A percentile compares a stretch with the other conserved stretches of the same genome.
Evolutionary conservation across 495 filamentous ascomycete genomes (phyloP).

Genomic region (Hypomontagnella submonticulosa): DNA sequence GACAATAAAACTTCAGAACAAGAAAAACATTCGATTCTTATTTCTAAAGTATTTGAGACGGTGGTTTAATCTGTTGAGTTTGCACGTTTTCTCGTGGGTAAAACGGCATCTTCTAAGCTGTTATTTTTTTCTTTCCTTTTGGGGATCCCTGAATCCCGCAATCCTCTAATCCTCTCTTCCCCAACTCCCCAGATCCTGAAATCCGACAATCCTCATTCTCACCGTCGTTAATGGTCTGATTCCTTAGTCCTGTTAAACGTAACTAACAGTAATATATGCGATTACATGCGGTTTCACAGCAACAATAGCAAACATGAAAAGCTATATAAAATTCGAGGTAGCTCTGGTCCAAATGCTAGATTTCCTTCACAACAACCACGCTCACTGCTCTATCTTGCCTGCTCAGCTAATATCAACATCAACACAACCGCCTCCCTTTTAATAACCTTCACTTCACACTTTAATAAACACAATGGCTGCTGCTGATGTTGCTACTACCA

Average conservation of each 20-base stretch:
- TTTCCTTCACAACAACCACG: constrained; percentile 13
- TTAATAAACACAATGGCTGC: constrained; percentile 39
- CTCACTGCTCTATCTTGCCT: constrained; percentile 10
- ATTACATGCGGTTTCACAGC: constrained; percentile 1
- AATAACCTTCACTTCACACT: background rate
- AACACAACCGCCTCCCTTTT: background rate
- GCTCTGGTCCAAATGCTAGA: background rate
- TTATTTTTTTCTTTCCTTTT: background rate
- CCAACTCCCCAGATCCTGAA: constrained; percentile 39
- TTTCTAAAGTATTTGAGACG: constrained; percentile 32
- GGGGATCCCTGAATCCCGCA: constrained; percentile 43
- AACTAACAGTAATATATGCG: background rate
- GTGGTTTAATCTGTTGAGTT: constrained; percentile 3
- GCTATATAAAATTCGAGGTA: constrained; percentile 40
- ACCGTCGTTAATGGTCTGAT: constrained; percentile 17
- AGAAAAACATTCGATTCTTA: constrained; percentile 1
- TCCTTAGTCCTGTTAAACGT: background rate
- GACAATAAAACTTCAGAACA: constrained; percentile 19
- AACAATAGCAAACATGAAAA: constrained; percentile 19
- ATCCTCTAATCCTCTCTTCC: constrained; percentile 42
- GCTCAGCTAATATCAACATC: constrained; percentile 7
- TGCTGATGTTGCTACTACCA: constrained; percentile 43
- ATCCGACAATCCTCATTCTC: constrained; percentile 37
- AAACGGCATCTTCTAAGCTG: constrained; percentile 15
- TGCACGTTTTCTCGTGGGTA: background rate